Conservation (phyloP, 2,329 filamentous ascomycete genomes). For the Microdochium nivale region DNA sequence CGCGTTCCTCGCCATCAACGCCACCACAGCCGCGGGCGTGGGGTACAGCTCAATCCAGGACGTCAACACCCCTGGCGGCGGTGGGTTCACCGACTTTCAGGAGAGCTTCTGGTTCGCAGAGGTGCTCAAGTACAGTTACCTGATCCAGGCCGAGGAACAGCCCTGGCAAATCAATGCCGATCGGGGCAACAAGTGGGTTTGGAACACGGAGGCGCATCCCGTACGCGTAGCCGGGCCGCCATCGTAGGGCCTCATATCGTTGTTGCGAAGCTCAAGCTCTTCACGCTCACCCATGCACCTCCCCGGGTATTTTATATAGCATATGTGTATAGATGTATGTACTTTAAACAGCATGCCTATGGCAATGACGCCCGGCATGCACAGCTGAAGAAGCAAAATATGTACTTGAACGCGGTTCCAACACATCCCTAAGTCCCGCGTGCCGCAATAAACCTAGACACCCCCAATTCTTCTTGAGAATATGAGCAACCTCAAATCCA, state of each 20-base stretch:
- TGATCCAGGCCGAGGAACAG: slow-evolving; percentile 60
- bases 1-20: slow-evolving; percentile 61
- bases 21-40: slow-evolving; percentile 51
- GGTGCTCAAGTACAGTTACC: slow-evolving; percentile 75
- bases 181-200: slow-evolving; percentile 39
- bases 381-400: background rate
- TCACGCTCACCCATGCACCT: too few relatives aligned
- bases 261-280: too few relatives aligned
- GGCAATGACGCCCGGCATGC: background rate
- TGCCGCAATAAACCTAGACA: too few relatives aligned
- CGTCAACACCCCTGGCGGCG: slow-evolving; percentile 56
- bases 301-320: too few relatives aligned
- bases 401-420: background rate
- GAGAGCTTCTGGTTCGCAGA: slow-evolving; percentile 87
- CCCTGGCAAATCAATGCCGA: slow-evolving; percentile 38
- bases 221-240: slow-evolving; percentile 17
- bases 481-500: too few relatives aligned
- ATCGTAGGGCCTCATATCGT: background rate
- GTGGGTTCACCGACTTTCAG: slow-evolving; percentile 58
- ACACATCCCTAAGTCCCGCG: too few relatives aligned
- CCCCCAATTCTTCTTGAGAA: too few relatives aligned
- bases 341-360: background rate
- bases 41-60: slow-evolving; percentile 60
- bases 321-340: background rate
- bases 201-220: slow-evolving; percentile 36